Base-by-base conservation (phyloP, 495 filamentous ascomycete species). In the Jackrogersella multiformis region DNA sequence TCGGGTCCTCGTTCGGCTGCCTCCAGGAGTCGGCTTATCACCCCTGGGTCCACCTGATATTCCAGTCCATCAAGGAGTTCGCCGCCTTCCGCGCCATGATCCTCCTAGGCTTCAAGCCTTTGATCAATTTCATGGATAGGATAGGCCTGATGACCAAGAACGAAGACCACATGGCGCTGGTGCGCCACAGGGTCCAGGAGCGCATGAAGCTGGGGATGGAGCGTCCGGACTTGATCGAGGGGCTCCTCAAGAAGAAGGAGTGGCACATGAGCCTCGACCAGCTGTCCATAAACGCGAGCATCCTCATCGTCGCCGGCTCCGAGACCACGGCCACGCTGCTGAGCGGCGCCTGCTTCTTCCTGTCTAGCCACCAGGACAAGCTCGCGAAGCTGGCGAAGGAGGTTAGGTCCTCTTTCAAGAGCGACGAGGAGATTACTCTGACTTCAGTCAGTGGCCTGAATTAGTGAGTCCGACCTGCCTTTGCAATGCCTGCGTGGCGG, bases 321-420 rank as follows among this genome's bases (percentile, higher is more conserved):
- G 87, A 90, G 58, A 89, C 88, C 2, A 87, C 86, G 1, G 86
- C 87, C 1, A 87, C 87, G 0, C 53, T 84, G 2, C 73, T 91
- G 23, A 77, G 79, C 1, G 83, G 80, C 1, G 76, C 80, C 0
- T 81, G 82, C 0, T 90, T 81, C 58, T 78, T 84, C 21, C 76
- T 90, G 1, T 66, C 84, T 0, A 82, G 70, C 3, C 77, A 85
- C 62, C 82, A 78, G 0, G 66, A 74, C 0, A 72, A 75, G 0
- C 72, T 86, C 20, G 53, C 70, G 5, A 82, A 78, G 61, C 72
- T 89, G 6, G 67, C 76, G 0, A 49, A 68, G 0, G 88, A 90
- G 63, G 81, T 91, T 12, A 77, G 84, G 1, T 52, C 68, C 3
- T 46, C 74, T 0, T 90, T 90, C 68, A 72, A 75, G 8, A 70